A percentile compares a stretch with the other conserved stretches of the same genome.
Conservation (phyloP, 1,284 basidiomycete species). For the Cryptococcus hybrid region DNA sequence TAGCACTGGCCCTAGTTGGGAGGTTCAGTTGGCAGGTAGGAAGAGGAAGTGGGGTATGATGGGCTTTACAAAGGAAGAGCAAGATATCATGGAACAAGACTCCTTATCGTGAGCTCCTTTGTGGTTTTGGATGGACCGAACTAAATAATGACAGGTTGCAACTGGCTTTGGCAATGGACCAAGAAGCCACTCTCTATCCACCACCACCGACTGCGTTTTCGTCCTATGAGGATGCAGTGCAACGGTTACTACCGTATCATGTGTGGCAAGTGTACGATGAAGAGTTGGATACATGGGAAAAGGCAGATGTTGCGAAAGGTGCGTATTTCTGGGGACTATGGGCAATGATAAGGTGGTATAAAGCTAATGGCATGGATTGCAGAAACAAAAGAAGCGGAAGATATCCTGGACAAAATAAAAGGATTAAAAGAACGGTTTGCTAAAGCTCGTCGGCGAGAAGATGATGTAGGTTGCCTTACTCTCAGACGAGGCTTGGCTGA, state of each 20-base stretch:
- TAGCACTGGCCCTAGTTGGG: slow-evolving; percentile 1
- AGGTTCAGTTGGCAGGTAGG: slow-evolving; percentile 10
- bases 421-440: slow-evolving; percentile 28
- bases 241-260: slow-evolving; percentile 43
- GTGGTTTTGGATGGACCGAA: background rate
- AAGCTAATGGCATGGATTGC: too few species aligned
- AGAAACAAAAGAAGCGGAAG: slow-evolving; percentile 21
- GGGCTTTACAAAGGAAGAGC: slow-evolving; percentile 19
- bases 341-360: slow-evolving; percentile 3
- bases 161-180: slow-evolving; percentile 36
- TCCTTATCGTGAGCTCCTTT: slow-evolving; percentile 6
- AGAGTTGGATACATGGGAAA: slow-evolving; percentile 24
- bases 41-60: slow-evolving; percentile 26
- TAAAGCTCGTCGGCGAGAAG: slow-evolving; percentile 28
- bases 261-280: slow-evolving; percentile 44
- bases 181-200: slow-evolving; percentile 31
- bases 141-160: slow-evolving; percentile 20
- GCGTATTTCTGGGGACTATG: slow-evolving; percentile 7
- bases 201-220: slow-evolving; percentile 25
- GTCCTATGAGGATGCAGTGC: slow-evolving; percentile 34
- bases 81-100: slow-evolving; percentile 10
- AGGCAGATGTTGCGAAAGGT: slow-evolving; percentile 12
- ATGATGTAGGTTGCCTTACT: slow-evolving; percentile 24
- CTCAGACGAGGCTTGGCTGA: background rate
- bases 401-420: slow-evolving; percentile 20